A percentile compares a stretch with the other conserved stretches of the same genome.
Evolutionary conservation across 2,329 filamentous ascomycete genomes (phyloP).

Genomic region (Trichoderma afroharzianum): DNA sequence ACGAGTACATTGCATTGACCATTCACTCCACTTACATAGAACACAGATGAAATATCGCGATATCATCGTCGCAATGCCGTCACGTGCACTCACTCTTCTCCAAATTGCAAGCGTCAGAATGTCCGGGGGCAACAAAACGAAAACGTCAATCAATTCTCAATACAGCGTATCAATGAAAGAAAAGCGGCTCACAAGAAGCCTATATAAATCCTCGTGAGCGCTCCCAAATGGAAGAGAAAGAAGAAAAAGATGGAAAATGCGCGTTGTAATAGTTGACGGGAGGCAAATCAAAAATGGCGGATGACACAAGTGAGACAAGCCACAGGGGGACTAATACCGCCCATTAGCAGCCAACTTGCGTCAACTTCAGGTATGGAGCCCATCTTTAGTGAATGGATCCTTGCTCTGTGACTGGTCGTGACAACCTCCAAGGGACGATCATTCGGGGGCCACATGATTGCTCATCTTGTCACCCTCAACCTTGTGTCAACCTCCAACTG

Average conservation of each 20-base stretch:
- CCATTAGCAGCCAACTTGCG: neutral
- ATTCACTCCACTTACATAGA: neutral
- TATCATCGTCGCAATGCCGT: neutral
- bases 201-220: too few relatives aligned
- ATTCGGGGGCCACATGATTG: neutral
- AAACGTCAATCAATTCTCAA: neutral
- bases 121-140: neutral
- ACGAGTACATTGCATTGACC: neutral
- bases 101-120: neutral
- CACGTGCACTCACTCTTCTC: neutral
- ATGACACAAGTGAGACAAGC: conserved; percentile 3
- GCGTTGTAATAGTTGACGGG: neutral
- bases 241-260: neutral
- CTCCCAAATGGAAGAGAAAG: neutral
- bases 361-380: neutral
- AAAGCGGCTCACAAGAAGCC: neutral
- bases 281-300: neutral
- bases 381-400: neutral
- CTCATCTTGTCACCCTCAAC: neutral
- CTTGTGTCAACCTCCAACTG: neutral
- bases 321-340: neutral
- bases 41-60: neutral
- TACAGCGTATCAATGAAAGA: neutral
- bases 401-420: neutral
- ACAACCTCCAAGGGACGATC: neutral